Conservation (phyloP, 2,329 filamentous ascomycete species). For the Blastomyces silverae region DNA sequence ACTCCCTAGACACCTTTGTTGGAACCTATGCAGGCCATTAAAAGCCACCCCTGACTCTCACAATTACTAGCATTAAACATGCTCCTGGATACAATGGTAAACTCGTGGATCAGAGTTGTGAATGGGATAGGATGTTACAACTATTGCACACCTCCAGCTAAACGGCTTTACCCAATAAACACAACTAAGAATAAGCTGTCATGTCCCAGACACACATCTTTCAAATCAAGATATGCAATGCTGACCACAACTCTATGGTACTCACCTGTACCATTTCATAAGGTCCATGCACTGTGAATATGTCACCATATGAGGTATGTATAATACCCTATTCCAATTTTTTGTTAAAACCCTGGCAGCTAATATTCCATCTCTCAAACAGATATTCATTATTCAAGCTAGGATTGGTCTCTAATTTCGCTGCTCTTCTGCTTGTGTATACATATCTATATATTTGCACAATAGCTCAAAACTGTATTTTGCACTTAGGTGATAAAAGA, state of each 20-base stretch:
- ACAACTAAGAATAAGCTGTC: too few species aligned
- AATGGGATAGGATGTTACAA: background rate
- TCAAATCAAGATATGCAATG: background rate
- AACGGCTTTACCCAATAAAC: background rate
- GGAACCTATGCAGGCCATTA: background rate
- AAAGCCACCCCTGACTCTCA: background rate
- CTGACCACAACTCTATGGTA: background rate
- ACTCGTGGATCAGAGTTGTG: background rate
- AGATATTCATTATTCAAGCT: background rate
- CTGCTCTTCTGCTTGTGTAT: too few species aligned
- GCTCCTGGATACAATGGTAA: background rate
- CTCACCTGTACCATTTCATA: background rate
- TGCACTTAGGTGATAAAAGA: background rate
- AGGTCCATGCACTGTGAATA: background rate
- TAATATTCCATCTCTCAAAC: background rate
- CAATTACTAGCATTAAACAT: background rate
- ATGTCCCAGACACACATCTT: background rate
- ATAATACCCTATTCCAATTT: background rate
- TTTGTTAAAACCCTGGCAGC: background rate
- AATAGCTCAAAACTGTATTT: background rate
- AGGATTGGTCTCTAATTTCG: background rate
- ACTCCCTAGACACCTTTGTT: background rate
- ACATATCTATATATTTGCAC: background rate
- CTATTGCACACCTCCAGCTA: background rate
- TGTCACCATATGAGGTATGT: background rate